Conservation (phyloP, 345 rosid species). For the Moricandia moricandioides region DNA sequence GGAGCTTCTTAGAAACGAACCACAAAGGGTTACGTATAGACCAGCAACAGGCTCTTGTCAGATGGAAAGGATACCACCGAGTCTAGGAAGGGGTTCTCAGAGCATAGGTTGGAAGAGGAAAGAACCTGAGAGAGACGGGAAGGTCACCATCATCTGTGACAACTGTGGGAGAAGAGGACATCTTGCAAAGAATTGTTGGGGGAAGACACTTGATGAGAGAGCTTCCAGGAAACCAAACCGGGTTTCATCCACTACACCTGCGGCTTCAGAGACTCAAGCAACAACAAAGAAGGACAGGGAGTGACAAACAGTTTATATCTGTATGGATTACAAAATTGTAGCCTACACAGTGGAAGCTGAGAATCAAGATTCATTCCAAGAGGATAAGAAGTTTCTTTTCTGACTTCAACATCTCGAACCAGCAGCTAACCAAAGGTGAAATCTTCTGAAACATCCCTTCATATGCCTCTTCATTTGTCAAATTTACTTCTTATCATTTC, state of each 20-base stretch:
- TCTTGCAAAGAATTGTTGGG: constrained; percentile 46
- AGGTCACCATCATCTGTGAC: constrained; percentile 39
- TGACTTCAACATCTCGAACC: not conserved
- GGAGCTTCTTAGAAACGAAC: constrained; percentile 40
- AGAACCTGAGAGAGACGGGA: constrained; percentile 40
- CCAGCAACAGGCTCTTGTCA: constrained; percentile 27
- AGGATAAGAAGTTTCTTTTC: not conserved
- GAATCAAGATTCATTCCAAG: not conserved
- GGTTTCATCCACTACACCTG: constrained; percentile 11
- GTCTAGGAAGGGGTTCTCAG: constrained; percentile 29
- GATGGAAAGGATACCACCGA: constrained; percentile 42
- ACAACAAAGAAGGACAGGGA: constrained; percentile 8
- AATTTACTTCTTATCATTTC: not conserved
- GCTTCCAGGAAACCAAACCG: constrained; percentile 23
- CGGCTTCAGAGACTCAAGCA: constrained; percentile 21
- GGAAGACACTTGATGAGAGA: constrained; percentile 39
- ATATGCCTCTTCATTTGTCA: not conserved
- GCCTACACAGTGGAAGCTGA: not conserved
- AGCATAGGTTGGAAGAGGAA: constrained; percentile 38
- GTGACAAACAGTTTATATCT: not conserved
- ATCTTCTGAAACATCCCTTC: not conserved
- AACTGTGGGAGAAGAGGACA: constrained; percentile 74
- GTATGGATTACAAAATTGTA: not conserved
- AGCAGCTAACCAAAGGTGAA: constrained; percentile 4
- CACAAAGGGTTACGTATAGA: constrained; percentile 31